Conservation (phyloP, 805 yeast genomes). For the Hanseniaspora valbyensis region DNA sequence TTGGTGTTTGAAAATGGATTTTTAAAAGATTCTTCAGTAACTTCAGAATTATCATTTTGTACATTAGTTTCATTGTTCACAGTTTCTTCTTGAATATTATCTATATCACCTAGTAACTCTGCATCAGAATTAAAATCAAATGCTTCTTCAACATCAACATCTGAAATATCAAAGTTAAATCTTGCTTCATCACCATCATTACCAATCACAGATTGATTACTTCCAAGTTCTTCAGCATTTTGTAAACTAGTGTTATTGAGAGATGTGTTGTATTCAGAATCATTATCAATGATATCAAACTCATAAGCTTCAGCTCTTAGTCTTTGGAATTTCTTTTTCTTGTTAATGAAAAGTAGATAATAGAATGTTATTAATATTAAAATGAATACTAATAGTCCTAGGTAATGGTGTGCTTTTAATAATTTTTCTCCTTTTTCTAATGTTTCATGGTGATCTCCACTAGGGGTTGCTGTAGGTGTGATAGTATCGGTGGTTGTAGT, state of each 20-base stretch:
- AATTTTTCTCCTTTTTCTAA: slow-evolving; percentile 5
- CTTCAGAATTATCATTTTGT: too few species aligned
- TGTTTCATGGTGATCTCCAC: slow-evolving; percentile 3
- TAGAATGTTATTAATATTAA: slow-evolving; percentile 35
- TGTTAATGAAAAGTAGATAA: slow-evolving; percentile 35
- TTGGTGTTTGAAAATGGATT: too few species aligned
- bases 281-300: slow-evolving; percentile 66
- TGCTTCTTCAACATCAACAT: not conserved
- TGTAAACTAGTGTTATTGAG: not conserved
- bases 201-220: not conserved
- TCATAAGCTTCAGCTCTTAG: slow-evolving; percentile 62
- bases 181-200: not conserved
- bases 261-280: slow-evolving; percentile 27
- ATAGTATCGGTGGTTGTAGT: not conserved
- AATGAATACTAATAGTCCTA: slow-evolving; percentile 1
- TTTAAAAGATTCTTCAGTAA: too few species aligned
- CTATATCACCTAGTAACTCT: not conserved
- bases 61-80: too few species aligned
- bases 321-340: slow-evolving; percentile 38
- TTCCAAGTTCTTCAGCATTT: not conserved
- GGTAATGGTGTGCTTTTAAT: slow-evolving; percentile 9
- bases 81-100: not conserved
- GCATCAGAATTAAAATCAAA: not conserved
- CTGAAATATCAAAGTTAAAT: not conserved
- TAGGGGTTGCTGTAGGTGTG: not conserved